A percentile compares a stretch with the other conserved stretches of the same genome.
Evolutionary conservation across 1,139 yeast genomes (phyloP).

Genomic region (Candida tetrigidarum): DNA sequence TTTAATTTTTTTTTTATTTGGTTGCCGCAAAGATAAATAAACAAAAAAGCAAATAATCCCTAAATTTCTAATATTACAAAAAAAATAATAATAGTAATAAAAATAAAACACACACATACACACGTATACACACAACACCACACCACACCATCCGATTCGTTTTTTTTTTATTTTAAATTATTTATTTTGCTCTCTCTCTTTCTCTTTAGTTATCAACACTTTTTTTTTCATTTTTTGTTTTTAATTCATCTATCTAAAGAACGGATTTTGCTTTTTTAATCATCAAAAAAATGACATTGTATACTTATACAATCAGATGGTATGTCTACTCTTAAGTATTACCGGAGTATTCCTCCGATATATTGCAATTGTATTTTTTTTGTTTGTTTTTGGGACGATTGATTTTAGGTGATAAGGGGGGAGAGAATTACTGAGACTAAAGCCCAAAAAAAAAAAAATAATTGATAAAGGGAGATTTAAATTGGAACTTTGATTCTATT

Average conservation of each 20-base stretch:
- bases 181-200: not conserved
- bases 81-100: not conserved
- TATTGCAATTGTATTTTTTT: not conserved
- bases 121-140: not conserved
- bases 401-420: constrained; percentile 9
- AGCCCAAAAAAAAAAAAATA: not conserved
- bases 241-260: constrained; percentile 4
- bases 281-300: constrained; percentile 15
- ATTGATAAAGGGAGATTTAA: not conserved
- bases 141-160: not conserved
- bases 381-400: not conserved
- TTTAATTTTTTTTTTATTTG: too few relatives aligned
- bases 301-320: constrained; percentile 23
- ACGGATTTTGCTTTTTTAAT: not conserved
- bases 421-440: not conserved
- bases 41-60: not conserved
- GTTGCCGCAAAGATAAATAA: not conserved
- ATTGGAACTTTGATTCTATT: not conserved
- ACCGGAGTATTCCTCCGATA: not conserved
- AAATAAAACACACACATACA: not conserved
- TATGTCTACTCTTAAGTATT: too few relatives aligned
- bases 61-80: not conserved
- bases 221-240: not conserved
- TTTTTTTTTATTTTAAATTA: constrained; percentile 3
- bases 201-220: not conserved